Percentiles rank a stretch among this genome's conserved stretches.
phyloP scores from a whole-genome alignment of 2,329 filamentous ascomycete species.

The Arthrobotrys conoides region DNA sequence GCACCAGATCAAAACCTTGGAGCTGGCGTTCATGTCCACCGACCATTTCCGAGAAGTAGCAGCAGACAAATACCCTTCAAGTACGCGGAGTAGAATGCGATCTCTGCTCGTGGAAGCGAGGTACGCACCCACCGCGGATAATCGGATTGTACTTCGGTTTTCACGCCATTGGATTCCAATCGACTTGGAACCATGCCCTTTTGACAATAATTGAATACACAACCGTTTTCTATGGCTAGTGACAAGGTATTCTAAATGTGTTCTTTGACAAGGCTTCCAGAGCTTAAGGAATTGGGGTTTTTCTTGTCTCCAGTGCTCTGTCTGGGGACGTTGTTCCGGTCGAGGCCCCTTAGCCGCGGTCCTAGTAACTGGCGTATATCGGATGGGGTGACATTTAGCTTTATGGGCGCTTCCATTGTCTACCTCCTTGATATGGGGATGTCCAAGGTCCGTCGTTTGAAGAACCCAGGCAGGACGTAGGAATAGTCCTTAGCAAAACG shows the following conservation, averaged over 20 bases:
- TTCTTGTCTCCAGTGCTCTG: background rate
- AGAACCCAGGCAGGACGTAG: background rate
- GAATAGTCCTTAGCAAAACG: background rate
- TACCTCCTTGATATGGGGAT: background rate
- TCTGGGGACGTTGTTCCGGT: background rate
- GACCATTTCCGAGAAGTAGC: background rate
- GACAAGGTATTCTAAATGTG: background rate
- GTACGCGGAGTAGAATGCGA: conserved; percentile 33
- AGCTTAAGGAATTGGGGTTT: background rate
- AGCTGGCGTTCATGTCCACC: conserved; percentile 16
- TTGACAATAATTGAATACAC: conserved; percentile 25
- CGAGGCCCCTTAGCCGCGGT: background rate
- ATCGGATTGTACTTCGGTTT: background rate
- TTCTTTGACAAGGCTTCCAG: background rate
- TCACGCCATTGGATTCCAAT: conserved; percentile 29
- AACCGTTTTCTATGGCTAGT: conserved; percentile 15
- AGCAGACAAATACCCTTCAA: conserved; percentile 30
- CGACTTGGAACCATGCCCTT: conserved; percentile 25
- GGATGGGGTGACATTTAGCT: background rate
- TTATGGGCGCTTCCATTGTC: background rate
- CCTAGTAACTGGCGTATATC: background rate
- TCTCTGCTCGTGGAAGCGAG: conserved; percentile 26
- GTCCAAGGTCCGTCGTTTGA: background rate
- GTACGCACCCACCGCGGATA: conserved; percentile 33
- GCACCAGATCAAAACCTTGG: conserved; percentile 46